These are phyloP conservation scores for Dothiorella sarmentorum DNA, from an alignment of 2,329 filamentous ascomycete species.

Conservation along the genomic window DNA sequence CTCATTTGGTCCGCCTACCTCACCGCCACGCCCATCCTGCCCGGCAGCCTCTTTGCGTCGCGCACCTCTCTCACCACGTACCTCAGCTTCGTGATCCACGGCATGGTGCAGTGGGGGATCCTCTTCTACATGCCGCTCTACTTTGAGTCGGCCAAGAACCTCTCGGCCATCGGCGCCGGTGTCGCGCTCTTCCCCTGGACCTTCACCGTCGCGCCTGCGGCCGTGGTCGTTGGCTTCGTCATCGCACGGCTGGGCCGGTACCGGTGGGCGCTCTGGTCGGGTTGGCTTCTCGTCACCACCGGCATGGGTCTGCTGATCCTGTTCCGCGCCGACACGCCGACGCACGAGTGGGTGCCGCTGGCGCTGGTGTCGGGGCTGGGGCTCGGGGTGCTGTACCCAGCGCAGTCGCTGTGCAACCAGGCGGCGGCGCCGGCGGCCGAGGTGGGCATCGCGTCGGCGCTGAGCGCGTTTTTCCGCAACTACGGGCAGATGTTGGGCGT, in stretches of 20 bases:
- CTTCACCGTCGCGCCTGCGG: constrained; percentile 27
- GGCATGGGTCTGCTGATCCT: constrained; percentile 44
- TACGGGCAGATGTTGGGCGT: constrained; percentile 50
- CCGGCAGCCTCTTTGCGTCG: constrained; percentile 30
- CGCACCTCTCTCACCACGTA: constrained; percentile 29
- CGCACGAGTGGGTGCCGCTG: constrained; percentile 42
- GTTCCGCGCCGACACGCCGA: constrained; percentile 37
- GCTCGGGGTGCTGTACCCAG: constrained; percentile 41
- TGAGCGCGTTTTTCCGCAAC: constrained; percentile 47
- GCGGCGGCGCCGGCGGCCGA: constrained; percentile 40
- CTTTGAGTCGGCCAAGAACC: constrained; percentile 27
- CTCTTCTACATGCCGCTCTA: constrained; percentile 36
- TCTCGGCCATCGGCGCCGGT: constrained; percentile 24
- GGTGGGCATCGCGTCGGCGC: constrained; percentile 35
- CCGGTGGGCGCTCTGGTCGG: constrained; percentile 28
- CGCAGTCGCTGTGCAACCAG: constrained; percentile 45
- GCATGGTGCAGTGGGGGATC: constrained; percentile 25
- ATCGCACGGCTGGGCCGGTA: constrained; percentile 26
- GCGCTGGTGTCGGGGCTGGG: constrained; percentile 43
- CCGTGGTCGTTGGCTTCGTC: constrained; percentile 25
- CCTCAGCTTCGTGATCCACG: constrained; percentile 30
- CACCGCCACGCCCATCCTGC: constrained; percentile 27
- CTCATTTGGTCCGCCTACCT: constrained; percentile 25
- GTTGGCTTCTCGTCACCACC: constrained; percentile 36
- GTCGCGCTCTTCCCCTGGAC: constrained; percentile 31